Percentiles rank a stretch among this genome's conserved stretches.
phyloP scores from a whole-genome alignment of 2,329 filamentous ascomycete genomes.

The Didymella pinodella region DNA sequence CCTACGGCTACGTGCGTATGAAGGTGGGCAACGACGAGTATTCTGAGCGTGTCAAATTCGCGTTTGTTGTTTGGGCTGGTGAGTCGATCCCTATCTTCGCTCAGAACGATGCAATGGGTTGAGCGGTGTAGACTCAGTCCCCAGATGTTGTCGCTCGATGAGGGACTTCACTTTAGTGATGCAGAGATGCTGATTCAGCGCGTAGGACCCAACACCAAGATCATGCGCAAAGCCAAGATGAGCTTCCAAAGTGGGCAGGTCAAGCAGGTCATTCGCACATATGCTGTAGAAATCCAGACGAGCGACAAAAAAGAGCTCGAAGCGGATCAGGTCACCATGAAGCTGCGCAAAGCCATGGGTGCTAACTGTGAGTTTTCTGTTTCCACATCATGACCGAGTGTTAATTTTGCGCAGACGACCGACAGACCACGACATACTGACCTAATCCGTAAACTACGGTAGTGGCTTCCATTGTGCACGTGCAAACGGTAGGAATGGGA shows the following conservation, averaged over 20 bases:
- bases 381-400: slow-evolving; percentile 3
- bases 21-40: slow-evolving; percentile 77
- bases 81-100: slow-evolving; percentile 39
- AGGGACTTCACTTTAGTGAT: background rate
- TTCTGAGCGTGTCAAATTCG: slow-evolving; percentile 73
- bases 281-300: slow-evolving; percentile 71
- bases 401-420: slow-evolving; percentile 27
- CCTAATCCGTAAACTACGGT: background rate
- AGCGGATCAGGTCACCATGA: slow-evolving; percentile 67
- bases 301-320: slow-evolving; percentile 67
- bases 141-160: background rate
- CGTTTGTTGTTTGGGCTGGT: slow-evolving; percentile 73
- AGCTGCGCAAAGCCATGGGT: slow-evolving; percentile 71
- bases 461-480: background rate
- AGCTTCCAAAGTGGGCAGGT: slow-evolving; percentile 72
- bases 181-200: background rate
- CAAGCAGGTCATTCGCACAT: slow-evolving; percentile 69
- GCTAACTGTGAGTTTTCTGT: slow-evolving; percentile 68
- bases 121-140: background rate
- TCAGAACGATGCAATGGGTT: no score
- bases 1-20: slow-evolving; percentile 66
- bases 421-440: slow-evolving; percentile 34
- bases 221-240: slow-evolving; percentile 75
- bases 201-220: slow-evolving; percentile 59
- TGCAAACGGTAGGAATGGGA: background rate